phyloP scores from a whole-genome alignment of 176 grass and related monocot genomes.

The Zea luxurians region DNA sequence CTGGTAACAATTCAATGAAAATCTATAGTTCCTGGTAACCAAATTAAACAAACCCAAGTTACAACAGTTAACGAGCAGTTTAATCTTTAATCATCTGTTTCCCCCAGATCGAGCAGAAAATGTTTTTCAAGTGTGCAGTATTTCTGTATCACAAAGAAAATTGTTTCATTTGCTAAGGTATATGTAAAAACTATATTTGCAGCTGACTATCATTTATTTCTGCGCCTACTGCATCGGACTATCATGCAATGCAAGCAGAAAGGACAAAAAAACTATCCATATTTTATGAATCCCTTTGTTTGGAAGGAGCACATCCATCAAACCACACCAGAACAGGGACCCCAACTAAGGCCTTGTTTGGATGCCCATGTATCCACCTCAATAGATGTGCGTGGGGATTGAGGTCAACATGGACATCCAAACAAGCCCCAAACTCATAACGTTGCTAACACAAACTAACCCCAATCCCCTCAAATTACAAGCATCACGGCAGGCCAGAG shows the following conservation, averaged over 20 bases:
- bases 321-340: neutral
- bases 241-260: neutral
- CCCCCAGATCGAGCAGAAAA: neutral
- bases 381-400: no score
- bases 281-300: neutral
- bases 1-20: neutral
- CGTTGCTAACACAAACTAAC: neutral
- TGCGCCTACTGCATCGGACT: neutral
- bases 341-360: neutral
- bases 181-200: neutral
- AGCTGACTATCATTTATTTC: neutral
- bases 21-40: neutral
- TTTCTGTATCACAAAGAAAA: neutral
- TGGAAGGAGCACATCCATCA: neutral
- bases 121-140: neutral
- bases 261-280: neutral
- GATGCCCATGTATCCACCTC: no score
- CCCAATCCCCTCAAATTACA: neutral
- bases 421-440: no score
- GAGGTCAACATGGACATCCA: no score
- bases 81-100: neutral
- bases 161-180: neutral
- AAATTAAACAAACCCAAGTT: constrained; percentile 2
- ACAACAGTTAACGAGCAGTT: neutral
- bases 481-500: neutral